phyloP scores from a whole-genome alignment of 1,284 basidiomycete species.

The Ganoderma lucidum region DNA sequence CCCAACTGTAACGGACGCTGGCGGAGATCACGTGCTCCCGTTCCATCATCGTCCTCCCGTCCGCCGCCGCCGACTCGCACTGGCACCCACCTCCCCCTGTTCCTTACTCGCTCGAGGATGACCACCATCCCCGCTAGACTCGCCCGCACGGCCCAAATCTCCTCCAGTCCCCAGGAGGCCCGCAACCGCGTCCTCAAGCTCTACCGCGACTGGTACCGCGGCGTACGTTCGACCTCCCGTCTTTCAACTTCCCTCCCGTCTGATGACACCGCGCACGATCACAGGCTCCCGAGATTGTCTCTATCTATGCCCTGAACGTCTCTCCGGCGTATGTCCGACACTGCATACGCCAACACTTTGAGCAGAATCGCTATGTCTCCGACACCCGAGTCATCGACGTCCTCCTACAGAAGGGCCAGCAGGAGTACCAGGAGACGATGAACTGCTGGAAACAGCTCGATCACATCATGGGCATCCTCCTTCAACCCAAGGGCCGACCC shows the following conservation, averaged over 20 bases:
- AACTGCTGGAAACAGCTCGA: slow-evolving; percentile 93
- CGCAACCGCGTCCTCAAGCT: slow-evolving; percentile 78
- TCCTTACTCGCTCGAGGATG: slow-evolving; percentile 50
- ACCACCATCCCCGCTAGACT: slow-evolving; percentile 93
- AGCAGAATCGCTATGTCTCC: slow-evolving; percentile 84
- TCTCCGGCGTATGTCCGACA: slow-evolving; percentile 86
- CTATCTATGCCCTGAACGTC: slow-evolving; percentile 86
- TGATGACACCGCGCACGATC: slow-evolving; percentile 44
- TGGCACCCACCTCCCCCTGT: slow-evolving; percentile 13
- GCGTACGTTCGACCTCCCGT: slow-evolving; percentile 58
- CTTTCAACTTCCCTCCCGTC: not conserved
- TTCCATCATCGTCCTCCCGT: slow-evolving; percentile 7
- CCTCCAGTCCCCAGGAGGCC: slow-evolving; percentile 71
- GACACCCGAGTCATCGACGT: slow-evolving; percentile 90
- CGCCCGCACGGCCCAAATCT: slow-evolving; percentile 73
- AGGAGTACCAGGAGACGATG: slow-evolving; percentile 95
- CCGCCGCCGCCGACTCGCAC: slow-evolving; percentile 13
- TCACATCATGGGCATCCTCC: slow-evolving; percentile 74
- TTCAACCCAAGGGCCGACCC: slow-evolving; percentile 58
- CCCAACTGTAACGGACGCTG: too few species aligned
- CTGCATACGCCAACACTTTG: slow-evolving; percentile 89
- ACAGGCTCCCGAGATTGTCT: slow-evolving; percentile 90
- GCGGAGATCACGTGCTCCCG: slow-evolving; percentile 24
- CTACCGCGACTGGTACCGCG: slow-evolving; percentile 94
- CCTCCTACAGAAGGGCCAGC: slow-evolving; percentile 85